These are phyloP conservation scores for Metschnikowia henanensis DNA, from an alignment of 805 yeast species.

Conservation along the genomic window DNA sequence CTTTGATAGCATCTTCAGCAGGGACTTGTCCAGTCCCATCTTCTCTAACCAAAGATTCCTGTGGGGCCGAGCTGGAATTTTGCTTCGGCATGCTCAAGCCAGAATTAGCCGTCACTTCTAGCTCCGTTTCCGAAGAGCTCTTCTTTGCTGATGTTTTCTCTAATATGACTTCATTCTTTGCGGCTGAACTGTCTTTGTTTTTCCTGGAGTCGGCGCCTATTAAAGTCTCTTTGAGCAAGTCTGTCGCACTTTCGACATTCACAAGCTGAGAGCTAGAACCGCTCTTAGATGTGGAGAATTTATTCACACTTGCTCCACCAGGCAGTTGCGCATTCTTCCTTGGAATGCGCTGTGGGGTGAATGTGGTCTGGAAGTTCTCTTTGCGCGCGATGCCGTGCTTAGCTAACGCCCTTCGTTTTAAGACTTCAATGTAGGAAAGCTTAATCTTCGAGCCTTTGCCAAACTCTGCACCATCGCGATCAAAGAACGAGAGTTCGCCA, in stretches of 20 bases:
- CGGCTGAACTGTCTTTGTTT: neutral
- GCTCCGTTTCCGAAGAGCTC: no score
- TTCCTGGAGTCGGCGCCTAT: constrained; percentile 28
- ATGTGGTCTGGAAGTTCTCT: constrained; percentile 37
- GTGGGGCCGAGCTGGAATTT: no score
- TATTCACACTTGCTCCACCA: neutral
- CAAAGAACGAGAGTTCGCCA: constrained; percentile 42
- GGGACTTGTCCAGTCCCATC: no score
- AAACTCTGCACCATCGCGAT: constrained; percentile 38
- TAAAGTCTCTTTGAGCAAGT: constrained; percentile 43
- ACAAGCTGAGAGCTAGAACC: constrained; percentile 15
- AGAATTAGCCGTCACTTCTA: no score
- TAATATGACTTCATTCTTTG: constrained; percentile 1
- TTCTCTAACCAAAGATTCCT: no score
- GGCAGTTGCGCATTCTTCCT: constrained; percentile 5
- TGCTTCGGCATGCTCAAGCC: no score
- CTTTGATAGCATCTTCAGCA: no score
- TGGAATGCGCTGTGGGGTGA: constrained; percentile 32
- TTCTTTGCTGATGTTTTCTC: no score
- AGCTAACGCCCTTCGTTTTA: constrained; percentile 42
- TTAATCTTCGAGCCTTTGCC: constrained; percentile 28
- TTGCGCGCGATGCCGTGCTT: constrained; percentile 36
- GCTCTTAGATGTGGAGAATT: constrained; percentile 3
- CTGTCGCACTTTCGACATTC: constrained; percentile 30
- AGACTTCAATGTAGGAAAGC: constrained; percentile 41